These are phyloP conservation scores for Sphagnurus paluster DNA, from an alignment of 1,284 basidiomycete species.

Conservation along the genomic window DNA sequence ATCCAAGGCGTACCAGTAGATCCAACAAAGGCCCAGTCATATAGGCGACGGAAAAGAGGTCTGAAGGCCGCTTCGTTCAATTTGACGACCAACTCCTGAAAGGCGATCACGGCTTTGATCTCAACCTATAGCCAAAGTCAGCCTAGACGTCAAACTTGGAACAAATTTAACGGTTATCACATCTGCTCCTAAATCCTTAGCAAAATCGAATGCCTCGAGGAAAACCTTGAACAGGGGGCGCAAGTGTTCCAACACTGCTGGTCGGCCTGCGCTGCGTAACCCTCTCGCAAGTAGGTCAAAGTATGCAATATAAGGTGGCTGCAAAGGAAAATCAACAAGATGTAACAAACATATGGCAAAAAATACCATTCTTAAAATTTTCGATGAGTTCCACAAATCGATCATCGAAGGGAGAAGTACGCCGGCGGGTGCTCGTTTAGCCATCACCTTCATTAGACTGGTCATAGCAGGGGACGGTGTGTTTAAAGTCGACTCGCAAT, in stretches of 20 bases:
- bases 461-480: slow-evolving; percentile 31
- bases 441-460: slow-evolving; percentile 50
- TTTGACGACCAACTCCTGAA: slow-evolving; percentile 89
- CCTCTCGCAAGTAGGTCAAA: slow-evolving; percentile 69
- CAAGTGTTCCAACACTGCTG: slow-evolving; percentile 68
- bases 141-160: not conserved
- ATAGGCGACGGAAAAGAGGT: slow-evolving; percentile 88
- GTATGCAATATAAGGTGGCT: slow-evolving; percentile 51
- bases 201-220: slow-evolving; percentile 75
- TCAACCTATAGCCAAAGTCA: slow-evolving; percentile 44
- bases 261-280: slow-evolving; percentile 64
- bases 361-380: slow-evolving; percentile 35
- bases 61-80: slow-evolving; percentile 93
- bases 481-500: slow-evolving; percentile 29
- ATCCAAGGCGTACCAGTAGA: slow-evolving; percentile 39
- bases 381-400: slow-evolving; percentile 51
- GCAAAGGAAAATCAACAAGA: slow-evolving; percentile 7
- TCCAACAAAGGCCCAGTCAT: slow-evolving; percentile 91
- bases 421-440: slow-evolving; percentile 72
- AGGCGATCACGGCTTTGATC: slow-evolving; percentile 64
- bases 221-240: slow-evolving; percentile 81
- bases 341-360: not conserved
- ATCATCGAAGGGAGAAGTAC: slow-evolving; percentile 65
- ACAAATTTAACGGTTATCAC: slow-evolving; percentile 32
- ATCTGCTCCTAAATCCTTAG: slow-evolving; percentile 30